Conservation (phyloP, 2,329 filamentous ascomycete species). For the Lachnum nothofagi region DNA sequence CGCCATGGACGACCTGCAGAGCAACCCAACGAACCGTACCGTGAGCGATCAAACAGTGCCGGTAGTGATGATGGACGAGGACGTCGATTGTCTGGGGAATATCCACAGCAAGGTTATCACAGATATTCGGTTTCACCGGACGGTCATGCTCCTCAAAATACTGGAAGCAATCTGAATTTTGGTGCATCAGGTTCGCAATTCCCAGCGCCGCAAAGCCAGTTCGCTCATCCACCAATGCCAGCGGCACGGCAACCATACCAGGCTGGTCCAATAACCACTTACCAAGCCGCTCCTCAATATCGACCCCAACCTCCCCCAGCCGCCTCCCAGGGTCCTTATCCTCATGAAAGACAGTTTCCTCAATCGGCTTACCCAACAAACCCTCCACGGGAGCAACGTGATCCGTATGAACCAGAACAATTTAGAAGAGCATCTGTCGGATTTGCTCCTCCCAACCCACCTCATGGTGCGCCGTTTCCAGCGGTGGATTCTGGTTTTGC, state of each 20-base stretch:
- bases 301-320: conserved; percentile 13
- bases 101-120: conserved; percentile 31
- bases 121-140: conserved; percentile 14
- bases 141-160: conserved; percentile 27
- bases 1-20: conserved; percentile 33
- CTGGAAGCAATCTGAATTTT: conserved; percentile 31
- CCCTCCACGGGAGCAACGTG: conserved; percentile 13
- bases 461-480: conserved; percentile 9
- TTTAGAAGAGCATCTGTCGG: conserved; percentile 11
- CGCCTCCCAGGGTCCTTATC: conserved; percentile 2
- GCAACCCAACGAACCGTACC: conserved; percentile 14
- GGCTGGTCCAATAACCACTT: conserved; percentile 17
- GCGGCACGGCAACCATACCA: conserved; percentile 25
- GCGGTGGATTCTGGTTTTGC: conserved; percentile 16
- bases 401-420: conserved; percentile 18
- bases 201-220: conserved; percentile 15
- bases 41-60: conserved; percentile 21
- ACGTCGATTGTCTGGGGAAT: conserved; percentile 46
- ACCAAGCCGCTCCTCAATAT: conserved; percentile 12
- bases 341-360: conserved; percentile 7
- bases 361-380: conserved; percentile 10
- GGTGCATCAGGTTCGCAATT: conserved; percentile 25
- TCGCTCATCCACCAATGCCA: conserved; percentile 16
- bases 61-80: conserved; percentile 13
- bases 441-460: conserved; percentile 2